A percentile compares a stretch with the other conserved stretches of the same genome.
phyloP scores from a whole-genome alignment of 2,329 filamentous ascomycete species.

The Exserohilum turcica region DNA sequence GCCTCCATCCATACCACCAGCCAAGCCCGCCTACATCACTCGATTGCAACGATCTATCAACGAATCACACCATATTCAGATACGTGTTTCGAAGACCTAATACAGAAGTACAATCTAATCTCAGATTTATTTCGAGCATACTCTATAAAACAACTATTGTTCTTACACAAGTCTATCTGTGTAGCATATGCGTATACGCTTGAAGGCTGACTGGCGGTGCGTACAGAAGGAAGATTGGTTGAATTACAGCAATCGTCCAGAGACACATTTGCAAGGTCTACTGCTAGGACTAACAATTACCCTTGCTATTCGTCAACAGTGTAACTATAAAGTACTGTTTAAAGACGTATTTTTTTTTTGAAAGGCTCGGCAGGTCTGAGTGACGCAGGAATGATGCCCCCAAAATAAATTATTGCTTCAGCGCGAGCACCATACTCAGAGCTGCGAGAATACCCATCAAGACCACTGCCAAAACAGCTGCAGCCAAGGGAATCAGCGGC shows the following conservation, averaged over 20 bases:
- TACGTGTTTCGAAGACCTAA: too few relatives aligned
- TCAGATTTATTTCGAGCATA: too few relatives aligned
- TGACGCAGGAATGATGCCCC: not conserved
- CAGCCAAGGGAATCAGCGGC: conserved; percentile 20
- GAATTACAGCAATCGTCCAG: conserved; percentile 21
- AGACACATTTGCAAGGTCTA: conserved; percentile 21
- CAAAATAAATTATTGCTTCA: not conserved
- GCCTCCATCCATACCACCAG: not conserved
- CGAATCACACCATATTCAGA: too few relatives aligned
- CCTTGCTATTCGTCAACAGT: too few relatives aligned
- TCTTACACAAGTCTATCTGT: too few relatives aligned
- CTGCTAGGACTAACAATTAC: not conserved
- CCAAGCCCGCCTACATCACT: not conserved
- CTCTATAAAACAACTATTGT: too few relatives aligned
- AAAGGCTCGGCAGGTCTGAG: too few relatives aligned
- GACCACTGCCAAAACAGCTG: conserved; percentile 22
- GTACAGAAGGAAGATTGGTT: conserved; percentile 23
- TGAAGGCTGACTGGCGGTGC: conserved; percentile 7
- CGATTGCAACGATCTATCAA: not conserved
- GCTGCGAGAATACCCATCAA: conserved; percentile 28
- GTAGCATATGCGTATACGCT: too few relatives aligned
- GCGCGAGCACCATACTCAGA: conserved; percentile 20
- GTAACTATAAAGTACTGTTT: too few relatives aligned
- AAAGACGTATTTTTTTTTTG: too few relatives aligned
- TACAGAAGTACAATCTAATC: too few relatives aligned